Conservation (phyloP, 805 yeast genomes). For the Candida succiphila region DNA sequence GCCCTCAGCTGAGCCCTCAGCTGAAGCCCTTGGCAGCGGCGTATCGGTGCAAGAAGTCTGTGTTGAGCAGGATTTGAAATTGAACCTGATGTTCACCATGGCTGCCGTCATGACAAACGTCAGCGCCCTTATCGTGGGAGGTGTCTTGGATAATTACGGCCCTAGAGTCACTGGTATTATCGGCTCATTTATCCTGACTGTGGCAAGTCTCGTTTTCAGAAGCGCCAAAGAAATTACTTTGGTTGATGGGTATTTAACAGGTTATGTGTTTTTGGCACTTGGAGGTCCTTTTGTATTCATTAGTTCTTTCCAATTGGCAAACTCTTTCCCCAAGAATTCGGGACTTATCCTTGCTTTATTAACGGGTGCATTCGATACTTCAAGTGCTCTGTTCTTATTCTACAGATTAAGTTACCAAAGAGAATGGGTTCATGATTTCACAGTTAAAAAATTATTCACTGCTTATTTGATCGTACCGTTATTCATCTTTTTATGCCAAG, state of each 20-base stretch:
- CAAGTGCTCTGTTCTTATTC: conserved; percentile 75
- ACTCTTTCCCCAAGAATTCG: conserved; percentile 72
- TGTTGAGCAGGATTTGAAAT: conserved; percentile 68
- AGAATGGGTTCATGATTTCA: conserved; percentile 14
- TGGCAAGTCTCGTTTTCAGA: conserved; percentile 36
- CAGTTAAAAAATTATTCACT: conserved; percentile 52
- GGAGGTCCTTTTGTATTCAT: conserved; percentile 95
- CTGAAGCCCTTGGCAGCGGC: background rate
- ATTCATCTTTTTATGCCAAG: conserved; percentile 66
- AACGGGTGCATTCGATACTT: conserved; percentile 92
- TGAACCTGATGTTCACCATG: conserved; percentile 74
- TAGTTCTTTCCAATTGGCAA: conserved; percentile 82
- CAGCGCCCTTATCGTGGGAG: conserved; percentile 75
- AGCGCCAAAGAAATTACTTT: conserved; percentile 11
- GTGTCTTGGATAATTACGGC: conserved; percentile 67
- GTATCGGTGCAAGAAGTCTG: conserved; percentile 28
- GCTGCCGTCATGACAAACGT: conserved; percentile 85
- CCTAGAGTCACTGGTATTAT: conserved; percentile 71
- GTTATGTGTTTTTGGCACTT: conserved; percentile 68
- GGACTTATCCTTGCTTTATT: conserved; percentile 74
- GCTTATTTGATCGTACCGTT: conserved; percentile 65
- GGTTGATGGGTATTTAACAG: conserved; percentile 61
- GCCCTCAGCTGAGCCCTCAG: conserved; percentile 3
- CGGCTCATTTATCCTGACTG: conserved; percentile 51
- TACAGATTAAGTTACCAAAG: conserved; percentile 60